Evolutionary conservation across 2,329 filamentous ascomycete species (phyloP), one percentile per base, ranked within the genome.

Genomic region (Trichoderma endophyticum): DNA sequence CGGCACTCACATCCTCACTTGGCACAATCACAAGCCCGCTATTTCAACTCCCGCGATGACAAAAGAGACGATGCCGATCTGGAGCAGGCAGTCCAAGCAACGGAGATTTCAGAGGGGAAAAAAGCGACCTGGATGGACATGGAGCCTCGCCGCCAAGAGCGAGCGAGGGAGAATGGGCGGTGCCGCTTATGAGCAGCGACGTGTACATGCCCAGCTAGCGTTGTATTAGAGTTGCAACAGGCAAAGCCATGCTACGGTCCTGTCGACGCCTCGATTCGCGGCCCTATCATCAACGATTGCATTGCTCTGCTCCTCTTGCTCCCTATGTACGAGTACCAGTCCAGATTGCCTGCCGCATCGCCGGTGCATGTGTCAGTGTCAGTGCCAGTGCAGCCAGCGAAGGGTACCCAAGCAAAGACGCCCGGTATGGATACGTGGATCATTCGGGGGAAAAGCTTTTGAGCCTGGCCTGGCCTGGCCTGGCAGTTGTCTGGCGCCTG

Each of bases 151-250:
- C 21, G 21, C 56, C 30, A 30, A 60, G 56, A 30, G 28, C 43
- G 43, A 60, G 56, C 43, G 43, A 60, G 56, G 56, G 21, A 18
- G 36, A 63, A 43, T 36, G 34, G 34, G 60, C 60, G 60, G 36
- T 43, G 34, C 60, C 34, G 56, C 32, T 62, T 63, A 43, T 43
- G 34, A 51, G 43, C 43, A 28, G 63, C 63, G 48, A 34, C 43
- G 63, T 66, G 63, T 30, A 51, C 63, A 56, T 24, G 62, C 24
- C 28, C 48, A 32, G n/a, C 36, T 66, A 66, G 63, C 48, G 63
- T 14, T n/a, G 48, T 56, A 54, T 66, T 66, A 66, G 63, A 66
- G 63, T 66, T 66, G 39, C 63, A 51, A 66, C 39, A 36, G 63
- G 43, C 63, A 54, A 64, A 60, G 61, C 61, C 61, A 64, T 64